Percentiles rank a stretch among this genome's conserved stretches.
These are phyloP conservation scores for Fusarium secorum DNA, from an alignment of 2,329 filamentous ascomycete species.

Conservation along the genomic window DNA sequence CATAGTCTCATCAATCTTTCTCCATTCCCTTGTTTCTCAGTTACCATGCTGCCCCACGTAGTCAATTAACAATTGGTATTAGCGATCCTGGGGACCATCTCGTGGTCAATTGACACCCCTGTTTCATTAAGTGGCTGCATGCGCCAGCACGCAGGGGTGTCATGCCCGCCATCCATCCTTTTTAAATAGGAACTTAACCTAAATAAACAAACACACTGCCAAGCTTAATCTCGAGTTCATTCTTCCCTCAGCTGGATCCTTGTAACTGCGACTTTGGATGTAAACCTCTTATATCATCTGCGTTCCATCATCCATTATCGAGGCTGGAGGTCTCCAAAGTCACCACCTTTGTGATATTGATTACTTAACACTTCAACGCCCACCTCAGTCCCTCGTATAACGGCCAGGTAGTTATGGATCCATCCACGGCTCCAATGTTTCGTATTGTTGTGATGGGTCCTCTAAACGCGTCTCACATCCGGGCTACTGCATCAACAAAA, in stretches of 20 bases:
- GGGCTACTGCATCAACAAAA: slow-evolving; percentile 28
- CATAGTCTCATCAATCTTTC: slow-evolving; percentile 13
- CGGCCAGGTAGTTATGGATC: slow-evolving; percentile 9
- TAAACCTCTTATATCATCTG: slow-evolving; percentile 21
- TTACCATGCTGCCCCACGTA: slow-evolving; percentile 25
- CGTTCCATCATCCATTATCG: slow-evolving; percentile 29
- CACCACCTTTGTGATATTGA: not conserved
- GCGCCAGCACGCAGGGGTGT: slow-evolving; percentile 41
- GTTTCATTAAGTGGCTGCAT: slow-evolving; percentile 46
- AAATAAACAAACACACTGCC: slow-evolving; percentile 34
- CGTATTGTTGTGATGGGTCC: slow-evolving; percentile 33
- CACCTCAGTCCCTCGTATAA: slow-evolving; percentile 8
- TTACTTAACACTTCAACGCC: not conserved
- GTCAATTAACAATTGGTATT: slow-evolving; percentile 38
- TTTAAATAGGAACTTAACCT: slow-evolving; percentile 33
- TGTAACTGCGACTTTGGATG: slow-evolving; percentile 19
- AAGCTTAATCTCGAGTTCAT: slow-evolving; percentile 40
- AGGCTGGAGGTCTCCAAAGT: slow-evolving; percentile 7
- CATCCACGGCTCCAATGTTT: slow-evolving; percentile 19
- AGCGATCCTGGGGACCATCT: slow-evolving; percentile 35
- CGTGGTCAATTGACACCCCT: slow-evolving; percentile 40
- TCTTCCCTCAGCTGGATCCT: slow-evolving; percentile 30
- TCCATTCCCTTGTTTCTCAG: slow-evolving; percentile 20
- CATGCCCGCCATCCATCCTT: slow-evolving; percentile 42
- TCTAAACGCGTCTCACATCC: slow-evolving; percentile 26